phyloP scores from a whole-genome alignment of 2,329 filamentous ascomycete species.

The Pseudogymnoascus sp. region DNA sequence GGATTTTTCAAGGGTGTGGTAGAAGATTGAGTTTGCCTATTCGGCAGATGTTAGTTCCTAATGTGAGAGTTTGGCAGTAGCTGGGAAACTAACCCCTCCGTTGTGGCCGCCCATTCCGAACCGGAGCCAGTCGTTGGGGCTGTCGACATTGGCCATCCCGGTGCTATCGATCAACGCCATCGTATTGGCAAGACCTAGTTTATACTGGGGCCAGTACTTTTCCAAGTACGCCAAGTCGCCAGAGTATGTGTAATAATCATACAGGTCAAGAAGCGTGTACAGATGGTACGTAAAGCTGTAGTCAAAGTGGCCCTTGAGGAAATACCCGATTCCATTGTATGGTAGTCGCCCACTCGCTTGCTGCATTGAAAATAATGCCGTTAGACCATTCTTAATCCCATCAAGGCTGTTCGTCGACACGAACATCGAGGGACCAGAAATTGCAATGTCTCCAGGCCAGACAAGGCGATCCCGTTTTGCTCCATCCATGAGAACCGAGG shows the following conservation, averaged over 20 bases:
- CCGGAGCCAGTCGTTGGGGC: constrained; percentile 25
- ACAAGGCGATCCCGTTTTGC: constrained; percentile 47
- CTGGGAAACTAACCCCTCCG: constrained; percentile 17
- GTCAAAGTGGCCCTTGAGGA: constrained; percentile 18
- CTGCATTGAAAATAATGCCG: constrained; percentile 35
- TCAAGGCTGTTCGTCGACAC: constrained; percentile 46
- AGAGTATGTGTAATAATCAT: constrained; percentile 49
- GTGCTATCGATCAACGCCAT: constrained; percentile 20
- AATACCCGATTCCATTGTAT: constrained; percentile 39
- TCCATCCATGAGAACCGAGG: constrained; percentile 37
- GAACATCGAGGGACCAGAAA: constrained; percentile 44
- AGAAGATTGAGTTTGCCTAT: background rate
- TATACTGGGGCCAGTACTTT: constrained; percentile 40
- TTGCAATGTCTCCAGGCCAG: constrained; percentile 51
- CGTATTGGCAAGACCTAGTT: constrained; percentile 37
- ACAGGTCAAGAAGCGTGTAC: constrained; percentile 48
- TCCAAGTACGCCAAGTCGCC: constrained; percentile 41
- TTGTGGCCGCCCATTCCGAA: constrained; percentile 25
- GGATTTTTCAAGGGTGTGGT: background rate
- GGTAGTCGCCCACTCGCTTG: constrained; percentile 37
- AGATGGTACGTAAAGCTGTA: constrained; percentile 49
- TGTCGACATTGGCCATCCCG: constrained; percentile 1
- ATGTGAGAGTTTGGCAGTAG: background rate
- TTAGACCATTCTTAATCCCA: constrained; percentile 41
- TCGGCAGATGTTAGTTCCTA: background rate